A percentile compares a stretch with the other conserved stretches of the same genome.
These are phyloP conservation scores for Ceratobasidium sp. DNA, from an alignment of 1,284 basidiomycete genomes.

Conservation along the genomic window DNA sequence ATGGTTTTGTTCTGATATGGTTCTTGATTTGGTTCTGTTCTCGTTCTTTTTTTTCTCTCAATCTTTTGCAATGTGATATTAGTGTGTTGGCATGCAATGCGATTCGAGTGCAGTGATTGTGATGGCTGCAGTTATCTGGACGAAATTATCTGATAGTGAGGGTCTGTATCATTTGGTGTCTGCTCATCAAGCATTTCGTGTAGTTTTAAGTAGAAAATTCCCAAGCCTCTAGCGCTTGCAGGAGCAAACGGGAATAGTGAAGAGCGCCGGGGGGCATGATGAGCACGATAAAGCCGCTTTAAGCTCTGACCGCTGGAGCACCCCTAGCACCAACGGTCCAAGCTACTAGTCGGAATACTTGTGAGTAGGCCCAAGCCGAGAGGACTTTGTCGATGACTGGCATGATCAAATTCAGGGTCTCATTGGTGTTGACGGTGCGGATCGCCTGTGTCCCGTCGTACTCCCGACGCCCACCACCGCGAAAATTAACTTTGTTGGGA, in stretches of 20 bases:
- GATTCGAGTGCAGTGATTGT: background rate
- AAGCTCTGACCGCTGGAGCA: background rate
- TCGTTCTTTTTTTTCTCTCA: slow-evolving; percentile 8
- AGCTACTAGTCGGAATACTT: too few relatives aligned
- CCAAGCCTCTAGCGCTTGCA: background rate
- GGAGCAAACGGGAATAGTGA: background rate
- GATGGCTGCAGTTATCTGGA: too few relatives aligned
- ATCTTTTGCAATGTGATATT: slow-evolving; percentile 7
- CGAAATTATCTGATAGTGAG: background rate
- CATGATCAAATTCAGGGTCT: slow-evolving; percentile 25
- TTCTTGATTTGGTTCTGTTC: background rate
- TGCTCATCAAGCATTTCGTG: background rate
- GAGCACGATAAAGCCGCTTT: too few relatives aligned
- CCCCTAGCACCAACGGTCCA: too few relatives aligned
- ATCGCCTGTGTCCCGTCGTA: slow-evolving; percentile 3
- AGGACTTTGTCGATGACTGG: background rate
- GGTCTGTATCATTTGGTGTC: background rate
- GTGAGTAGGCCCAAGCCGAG: background rate
- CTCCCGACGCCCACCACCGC: slow-evolving; percentile 20
- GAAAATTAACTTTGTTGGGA: background rate
- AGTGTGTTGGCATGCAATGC: background rate
- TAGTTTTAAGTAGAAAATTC: background rate
- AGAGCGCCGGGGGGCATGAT: too few relatives aligned
- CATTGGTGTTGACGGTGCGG: slow-evolving; percentile 20
- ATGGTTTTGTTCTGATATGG: background rate